phyloP scores from a whole-genome alignment of 768 basidiomycete genomes.

The Boletus huronensis region DNA sequence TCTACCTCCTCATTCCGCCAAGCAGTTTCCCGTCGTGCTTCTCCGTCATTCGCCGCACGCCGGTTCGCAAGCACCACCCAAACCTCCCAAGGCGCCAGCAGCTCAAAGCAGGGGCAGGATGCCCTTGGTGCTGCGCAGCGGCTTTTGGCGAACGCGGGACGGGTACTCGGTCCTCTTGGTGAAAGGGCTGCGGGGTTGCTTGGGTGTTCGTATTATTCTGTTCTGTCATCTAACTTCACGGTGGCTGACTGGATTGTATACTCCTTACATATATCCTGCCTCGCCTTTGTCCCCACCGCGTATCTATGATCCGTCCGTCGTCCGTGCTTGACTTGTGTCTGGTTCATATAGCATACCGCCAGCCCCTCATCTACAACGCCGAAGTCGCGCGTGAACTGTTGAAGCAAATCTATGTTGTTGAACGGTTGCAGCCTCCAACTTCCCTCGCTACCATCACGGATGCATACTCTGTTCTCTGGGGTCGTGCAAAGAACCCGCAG shows the following conservation, averaged over 20 bases:
- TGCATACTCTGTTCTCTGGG: constrained; percentile 65
- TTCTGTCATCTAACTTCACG: background rate
- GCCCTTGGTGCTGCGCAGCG: constrained; percentile 56
- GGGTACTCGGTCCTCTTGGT: constrained; percentile 45
- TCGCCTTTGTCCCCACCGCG: background rate
- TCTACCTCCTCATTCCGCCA: constrained; percentile 26
- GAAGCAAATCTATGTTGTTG: constrained; percentile 71
- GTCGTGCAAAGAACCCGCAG: constrained; percentile 50
- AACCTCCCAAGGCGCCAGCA: constrained; percentile 37
- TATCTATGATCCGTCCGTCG: background rate
- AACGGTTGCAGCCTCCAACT: constrained; percentile 60
- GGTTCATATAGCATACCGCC: constrained; percentile 55
- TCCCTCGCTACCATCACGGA: constrained; percentile 48
- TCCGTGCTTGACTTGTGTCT: background rate
- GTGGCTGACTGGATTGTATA: constrained; percentile 1
- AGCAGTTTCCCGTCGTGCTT: constrained; percentile 12
- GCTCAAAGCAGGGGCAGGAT: constrained; percentile 70
- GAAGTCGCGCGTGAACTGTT: constrained; percentile 70
- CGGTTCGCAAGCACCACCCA: constrained; percentile 41
- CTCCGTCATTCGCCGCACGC: constrained; percentile 16
- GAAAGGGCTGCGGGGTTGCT: constrained; percentile 57
- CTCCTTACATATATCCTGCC: background rate
- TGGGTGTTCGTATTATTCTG: constrained; percentile 40
- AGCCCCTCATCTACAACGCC: constrained; percentile 77
- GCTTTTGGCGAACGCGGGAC: constrained; percentile 48